Conservation (phyloP, 2,329 filamentous ascomycete genomes). For the Cladophialophora yegresii region DNA sequence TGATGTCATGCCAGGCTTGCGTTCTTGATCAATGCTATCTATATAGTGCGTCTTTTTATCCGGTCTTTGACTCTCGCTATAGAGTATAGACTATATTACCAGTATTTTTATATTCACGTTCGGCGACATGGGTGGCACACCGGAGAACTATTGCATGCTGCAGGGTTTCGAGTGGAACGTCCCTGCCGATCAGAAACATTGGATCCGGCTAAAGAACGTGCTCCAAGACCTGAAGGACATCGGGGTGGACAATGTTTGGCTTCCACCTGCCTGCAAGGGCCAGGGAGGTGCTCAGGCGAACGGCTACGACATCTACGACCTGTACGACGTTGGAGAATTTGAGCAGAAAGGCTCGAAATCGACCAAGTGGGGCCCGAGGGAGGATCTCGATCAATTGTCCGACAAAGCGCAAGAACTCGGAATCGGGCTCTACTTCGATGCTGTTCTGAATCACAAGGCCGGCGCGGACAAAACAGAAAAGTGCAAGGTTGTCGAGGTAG, state of each 20-base stretch:
- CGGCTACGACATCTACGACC: conserved; percentile 70
- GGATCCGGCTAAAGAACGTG: conserved; percentile 57
- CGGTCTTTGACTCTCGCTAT: background rate
- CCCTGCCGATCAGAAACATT: conserved; percentile 61
- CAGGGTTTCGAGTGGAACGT: conserved; percentile 75
- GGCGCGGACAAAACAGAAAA: conserved; percentile 67
- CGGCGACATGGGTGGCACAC: conserved; percentile 15
- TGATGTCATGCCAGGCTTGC: background rate
- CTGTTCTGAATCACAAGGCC: conserved; percentile 72
- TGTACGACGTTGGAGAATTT: conserved; percentile 72
- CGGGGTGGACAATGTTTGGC: conserved; percentile 66
- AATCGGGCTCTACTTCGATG: conserved; percentile 67
- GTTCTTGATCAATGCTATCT: background rate
- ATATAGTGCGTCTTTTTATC: background rate
- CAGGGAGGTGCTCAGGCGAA: conserved; percentile 60
- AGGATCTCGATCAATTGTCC: conserved; percentile 60
- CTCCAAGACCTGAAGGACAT: conserved; percentile 59
- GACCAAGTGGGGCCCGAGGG: conserved; percentile 70
- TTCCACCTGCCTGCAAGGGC: conserved; percentile 71
- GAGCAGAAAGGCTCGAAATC: conserved; percentile 64
- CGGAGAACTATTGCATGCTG: conserved; percentile 61
- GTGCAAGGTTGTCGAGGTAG: conserved; percentile 64
- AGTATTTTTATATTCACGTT: background rate
- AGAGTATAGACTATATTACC: background rate
- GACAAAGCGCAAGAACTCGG: conserved; percentile 55